These are phyloP conservation scores for Vigna radiata DNA, from an alignment of 306 rosid genomes.

Conservation along the genomic window DNA sequence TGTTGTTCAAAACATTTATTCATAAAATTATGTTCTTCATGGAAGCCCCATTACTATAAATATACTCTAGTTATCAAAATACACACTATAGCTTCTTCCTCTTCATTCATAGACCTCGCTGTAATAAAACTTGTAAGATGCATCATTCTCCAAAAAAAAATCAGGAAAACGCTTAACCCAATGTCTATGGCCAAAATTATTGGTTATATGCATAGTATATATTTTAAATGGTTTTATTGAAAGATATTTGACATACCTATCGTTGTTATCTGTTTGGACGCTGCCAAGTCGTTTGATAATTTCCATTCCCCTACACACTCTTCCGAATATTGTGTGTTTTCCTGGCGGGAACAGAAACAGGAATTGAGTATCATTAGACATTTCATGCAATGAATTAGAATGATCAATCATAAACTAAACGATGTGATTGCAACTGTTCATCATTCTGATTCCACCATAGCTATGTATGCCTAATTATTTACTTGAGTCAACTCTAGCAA, in stretches of 20 bases:
- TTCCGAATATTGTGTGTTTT: slow-evolving; percentile 95
- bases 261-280: slow-evolving; percentile 93
- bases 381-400: slow-evolving; percentile 1
- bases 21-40: background rate
- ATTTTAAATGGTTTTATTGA: background rate
- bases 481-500: background rate
- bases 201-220: background rate
- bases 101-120: slow-evolving; percentile 23
- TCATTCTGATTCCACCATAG: background rate
- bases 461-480: background rate
- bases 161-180: slow-evolving; percentile 3
- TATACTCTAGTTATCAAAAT: background rate
- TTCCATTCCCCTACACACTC: slow-evolving; percentile 92
- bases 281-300: slow-evolving; percentile 96
- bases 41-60: background rate
- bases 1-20: slow-evolving; percentile 10
- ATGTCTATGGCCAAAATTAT: background rate
- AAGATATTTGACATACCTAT: slow-evolving; percentile 66
- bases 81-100: background rate
- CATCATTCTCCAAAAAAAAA: slow-evolving; percentile 2
- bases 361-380: slow-evolving; percentile 26
- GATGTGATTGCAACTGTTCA: slow-evolving; percentile 24
- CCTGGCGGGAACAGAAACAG: slow-evolving; percentile 62
- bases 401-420: slow-evolving; percentile 26
- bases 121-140: background rate